Base-by-base conservation (phyloP, 2,329 filamentous ascomycete species). In the Sclerotinia minor region DNA sequence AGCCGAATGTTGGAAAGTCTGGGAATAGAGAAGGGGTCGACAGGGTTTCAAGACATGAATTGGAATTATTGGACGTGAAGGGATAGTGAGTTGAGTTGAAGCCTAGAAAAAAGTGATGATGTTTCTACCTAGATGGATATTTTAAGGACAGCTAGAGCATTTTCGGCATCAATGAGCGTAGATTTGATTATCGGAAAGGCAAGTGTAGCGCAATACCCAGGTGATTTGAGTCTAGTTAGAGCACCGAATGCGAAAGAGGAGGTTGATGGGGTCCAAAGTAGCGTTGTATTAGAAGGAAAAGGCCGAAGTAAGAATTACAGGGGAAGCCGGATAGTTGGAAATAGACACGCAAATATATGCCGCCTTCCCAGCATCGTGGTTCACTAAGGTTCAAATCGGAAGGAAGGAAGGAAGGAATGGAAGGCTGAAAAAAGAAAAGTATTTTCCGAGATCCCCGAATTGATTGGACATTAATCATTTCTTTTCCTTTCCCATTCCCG, bases 351-450 rank as follows among this genome's bases (percentile, higher is more conserved):
- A 60, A 19, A 49, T 49, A 49, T 57, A 38, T 57, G 53, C 53
- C 53, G 53, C 21, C 53, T 61, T 67, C 45, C 65, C 65, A 67
- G 65, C 44, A 49, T 61, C 32, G 17, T 67, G 65, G 65, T 61
- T 67, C 65, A 61, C 49, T n/a, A 61, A 47, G 65, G 57, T 61
- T 47, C 35, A 61, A 41, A 52, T 61, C 35, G 55, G 55, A 60
- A 41, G 64, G 54, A 58, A 32, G 38, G 54, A 45, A 38, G 38
- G 53, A 65, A 66, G 64, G 53, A 49, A 61, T 53, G 54, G 65
- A 60, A 52, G 55, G 65, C 54, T 52, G 65, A 67, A 61, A 52
- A 60, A 60, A 60, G 32, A 32, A 61, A 60, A 38, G 19, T 44
- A 52, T 61, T 61, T 52, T 49, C 55, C 55, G 45, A 60, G 47